Conservation (phyloP, 2,329 filamentous ascomycete species). For the Aspergillus ibericus region DNA sequence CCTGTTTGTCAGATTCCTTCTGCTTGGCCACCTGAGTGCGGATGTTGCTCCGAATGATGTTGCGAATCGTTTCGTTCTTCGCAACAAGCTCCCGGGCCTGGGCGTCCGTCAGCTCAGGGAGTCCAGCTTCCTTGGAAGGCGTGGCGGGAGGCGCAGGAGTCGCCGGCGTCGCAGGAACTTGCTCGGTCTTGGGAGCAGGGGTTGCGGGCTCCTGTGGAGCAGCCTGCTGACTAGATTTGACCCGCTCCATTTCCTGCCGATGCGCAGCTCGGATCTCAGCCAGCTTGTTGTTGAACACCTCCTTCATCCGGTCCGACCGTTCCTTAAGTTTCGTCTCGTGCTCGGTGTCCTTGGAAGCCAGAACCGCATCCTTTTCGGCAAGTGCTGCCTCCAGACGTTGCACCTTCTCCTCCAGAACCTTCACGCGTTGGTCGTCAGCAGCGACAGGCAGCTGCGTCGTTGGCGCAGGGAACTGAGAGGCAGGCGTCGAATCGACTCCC, state of each 20-base stretch:
- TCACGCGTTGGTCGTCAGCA: conserved; percentile 57
- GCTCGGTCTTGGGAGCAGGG: conserved; percentile 22
- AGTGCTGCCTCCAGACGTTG: conserved; percentile 52
- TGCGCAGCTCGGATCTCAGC: conserved; percentile 53
- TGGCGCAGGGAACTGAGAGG: conserved; percentile 31
- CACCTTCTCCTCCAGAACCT: conserved; percentile 63
- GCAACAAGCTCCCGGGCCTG: conserved; percentile 53
- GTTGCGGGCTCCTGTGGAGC: conserved; percentile 23
- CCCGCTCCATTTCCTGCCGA: conserved; percentile 50
- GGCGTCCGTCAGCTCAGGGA: conserved; percentile 48
- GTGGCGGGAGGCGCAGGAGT: conserved; percentile 23
- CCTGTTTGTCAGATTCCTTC: conserved; percentile 43
- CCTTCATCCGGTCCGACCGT: conserved; percentile 60
- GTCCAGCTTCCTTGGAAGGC: conserved; percentile 34
- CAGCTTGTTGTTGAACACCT: conserved; percentile 69
- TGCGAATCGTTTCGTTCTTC: conserved; percentile 51
- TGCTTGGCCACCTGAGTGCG: conserved; percentile 47
- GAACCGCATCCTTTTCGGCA: conserved; percentile 48
- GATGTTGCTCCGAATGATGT: conserved; percentile 59
- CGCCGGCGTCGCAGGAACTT: conserved; percentile 30
- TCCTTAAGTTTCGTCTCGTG: conserved; percentile 52
- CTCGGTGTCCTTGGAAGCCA: conserved; percentile 51
- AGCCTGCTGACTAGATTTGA: conserved; percentile 46
- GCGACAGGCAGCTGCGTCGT: conserved; percentile 25
- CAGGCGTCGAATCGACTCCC: conserved; percentile 32